phyloP scores from a whole-genome alignment of 352 stramenopile species.

The Pythium dissotocum region DNA sequence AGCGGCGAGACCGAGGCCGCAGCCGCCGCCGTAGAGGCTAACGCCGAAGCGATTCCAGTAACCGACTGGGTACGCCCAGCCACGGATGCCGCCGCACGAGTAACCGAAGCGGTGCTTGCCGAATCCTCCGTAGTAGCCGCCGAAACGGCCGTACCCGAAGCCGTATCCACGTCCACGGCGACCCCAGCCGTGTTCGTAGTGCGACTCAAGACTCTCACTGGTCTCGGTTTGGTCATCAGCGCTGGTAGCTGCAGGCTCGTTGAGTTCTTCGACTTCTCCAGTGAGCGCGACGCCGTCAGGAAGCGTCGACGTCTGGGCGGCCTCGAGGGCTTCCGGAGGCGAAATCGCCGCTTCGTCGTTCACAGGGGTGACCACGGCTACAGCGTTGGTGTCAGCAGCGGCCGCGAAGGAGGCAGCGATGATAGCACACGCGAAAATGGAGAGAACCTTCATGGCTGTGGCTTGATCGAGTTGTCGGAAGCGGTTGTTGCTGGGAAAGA shows the following conservation, averaged over 20 bases:
- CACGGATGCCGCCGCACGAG: slow-evolving; percentile 24
- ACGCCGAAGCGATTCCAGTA: slow-evolving; percentile 39
- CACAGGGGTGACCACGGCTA: neutral
- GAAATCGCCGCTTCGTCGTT: neutral
- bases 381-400: neutral
- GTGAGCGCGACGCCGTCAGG: neutral
- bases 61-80: slow-evolving; percentile 39
- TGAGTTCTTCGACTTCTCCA: neutral
- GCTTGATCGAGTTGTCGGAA: neutral
- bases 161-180: neutral
- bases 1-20: slow-evolving; percentile 18
- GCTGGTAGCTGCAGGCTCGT: neutral
- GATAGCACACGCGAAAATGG: neutral
- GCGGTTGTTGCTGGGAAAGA: neutral
- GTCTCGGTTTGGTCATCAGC: neutral
- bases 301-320: neutral
- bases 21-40: slow-evolving; percentile 22
- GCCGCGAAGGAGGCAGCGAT: neutral
- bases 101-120: slow-evolving; percentile 85
- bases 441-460: neutral
- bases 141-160: neutral
- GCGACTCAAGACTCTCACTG: neutral
- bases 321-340: neutral
- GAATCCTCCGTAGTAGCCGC: slow-evolving; percentile 30
- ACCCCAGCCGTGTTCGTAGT: neutral